Evolutionary conservation across 371 early-diverging fungal species (phyloP).

Genomic region (Nematocida sp.): DNA sequence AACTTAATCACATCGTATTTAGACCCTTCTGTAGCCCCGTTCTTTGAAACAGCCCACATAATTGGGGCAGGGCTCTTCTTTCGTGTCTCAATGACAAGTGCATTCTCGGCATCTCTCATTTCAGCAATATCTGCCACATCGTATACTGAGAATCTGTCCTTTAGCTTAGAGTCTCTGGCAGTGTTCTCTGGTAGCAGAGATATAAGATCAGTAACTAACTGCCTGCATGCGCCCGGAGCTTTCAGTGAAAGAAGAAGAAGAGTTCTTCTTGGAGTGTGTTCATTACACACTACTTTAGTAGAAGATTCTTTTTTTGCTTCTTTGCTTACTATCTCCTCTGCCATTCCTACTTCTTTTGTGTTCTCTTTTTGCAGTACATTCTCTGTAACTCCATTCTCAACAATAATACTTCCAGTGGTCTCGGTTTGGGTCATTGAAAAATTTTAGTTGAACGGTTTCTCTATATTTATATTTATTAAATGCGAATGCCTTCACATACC

Average conservation of each 20-base stretch:
- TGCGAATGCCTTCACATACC: background rate
- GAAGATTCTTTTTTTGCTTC: background rate
- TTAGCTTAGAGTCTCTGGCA: conserved; percentile 40
- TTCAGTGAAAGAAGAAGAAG: conserved; percentile 52
- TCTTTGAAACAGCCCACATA: conserved; percentile 43
- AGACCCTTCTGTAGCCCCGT: background rate
- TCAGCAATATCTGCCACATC: conserved; percentile 50
- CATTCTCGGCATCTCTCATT: conserved; percentile 41
- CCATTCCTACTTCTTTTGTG: background rate
- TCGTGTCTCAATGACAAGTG: conserved; percentile 47
- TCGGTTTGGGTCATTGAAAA: conserved; percentile 22
- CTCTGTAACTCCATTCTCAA: background rate
- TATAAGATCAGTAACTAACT: conserved; percentile 26
- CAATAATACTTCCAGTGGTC: background rate
- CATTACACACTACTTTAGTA: background rate
- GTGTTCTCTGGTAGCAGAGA: conserved; percentile 36
- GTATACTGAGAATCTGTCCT: conserved; percentile 42
- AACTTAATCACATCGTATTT: conserved; percentile 47
- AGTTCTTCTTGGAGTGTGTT: conserved; percentile 25
- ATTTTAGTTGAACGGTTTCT: conserved; percentile 1
- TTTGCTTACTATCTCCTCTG: background rate
- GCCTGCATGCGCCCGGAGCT: conserved; percentile 28
- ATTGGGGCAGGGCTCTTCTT: conserved; percentile 54
- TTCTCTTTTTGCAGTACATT: background rate
- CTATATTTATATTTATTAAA: conserved; percentile 8